Percentiles rank a stretch among this genome's conserved stretches.
Evolutionary conservation across 176 grass and related monocot genomes (phyloP).

Genomic region (Carex parvula): DNA sequence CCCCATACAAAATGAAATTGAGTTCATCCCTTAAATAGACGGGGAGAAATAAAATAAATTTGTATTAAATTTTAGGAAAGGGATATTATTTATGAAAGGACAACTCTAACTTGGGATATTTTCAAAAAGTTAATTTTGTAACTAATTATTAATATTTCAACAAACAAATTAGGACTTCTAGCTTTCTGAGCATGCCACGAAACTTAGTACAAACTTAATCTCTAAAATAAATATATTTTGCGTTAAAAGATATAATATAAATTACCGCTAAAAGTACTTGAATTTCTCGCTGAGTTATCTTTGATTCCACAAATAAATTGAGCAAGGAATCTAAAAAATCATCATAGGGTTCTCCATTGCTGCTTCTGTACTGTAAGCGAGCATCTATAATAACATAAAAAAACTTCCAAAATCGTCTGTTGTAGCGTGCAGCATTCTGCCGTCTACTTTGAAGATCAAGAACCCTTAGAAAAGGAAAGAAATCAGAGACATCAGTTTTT

Average conservation of each 20-base stretch:
- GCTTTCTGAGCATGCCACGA: not conserved
- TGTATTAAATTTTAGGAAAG: too few species aligned
- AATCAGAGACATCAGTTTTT: slow-evolving; percentile 9
- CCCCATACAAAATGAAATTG: too few species aligned
- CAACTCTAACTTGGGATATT: too few species aligned
- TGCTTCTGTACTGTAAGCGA: not conserved
- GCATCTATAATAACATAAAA: not conserved
- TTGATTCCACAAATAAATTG: not conserved
- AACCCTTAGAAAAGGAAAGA: slow-evolving; percentile 9
- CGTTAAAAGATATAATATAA: not conserved
- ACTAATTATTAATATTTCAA: too few species aligned
- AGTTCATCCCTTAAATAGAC: too few species aligned
- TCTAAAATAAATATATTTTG: not conserved
- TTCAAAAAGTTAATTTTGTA: too few species aligned
- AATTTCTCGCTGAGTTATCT: not conserved
- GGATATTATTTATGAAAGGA: too few species aligned
- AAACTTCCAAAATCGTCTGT: not conserved
- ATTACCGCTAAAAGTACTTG: not conserved
- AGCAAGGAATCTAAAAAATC: slow-evolving; percentile 11
- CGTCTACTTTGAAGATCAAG: slow-evolving; percentile 15
- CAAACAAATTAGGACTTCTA: too few species aligned
- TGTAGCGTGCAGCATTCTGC: not conserved
- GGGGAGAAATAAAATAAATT: too few species aligned
- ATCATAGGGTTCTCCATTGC: not conserved
- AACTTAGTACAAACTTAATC: not conserved